phyloP scores from a whole-genome alignment of 495 filamentous ascomycete genomes.

The Oidiodendron maius region DNA sequence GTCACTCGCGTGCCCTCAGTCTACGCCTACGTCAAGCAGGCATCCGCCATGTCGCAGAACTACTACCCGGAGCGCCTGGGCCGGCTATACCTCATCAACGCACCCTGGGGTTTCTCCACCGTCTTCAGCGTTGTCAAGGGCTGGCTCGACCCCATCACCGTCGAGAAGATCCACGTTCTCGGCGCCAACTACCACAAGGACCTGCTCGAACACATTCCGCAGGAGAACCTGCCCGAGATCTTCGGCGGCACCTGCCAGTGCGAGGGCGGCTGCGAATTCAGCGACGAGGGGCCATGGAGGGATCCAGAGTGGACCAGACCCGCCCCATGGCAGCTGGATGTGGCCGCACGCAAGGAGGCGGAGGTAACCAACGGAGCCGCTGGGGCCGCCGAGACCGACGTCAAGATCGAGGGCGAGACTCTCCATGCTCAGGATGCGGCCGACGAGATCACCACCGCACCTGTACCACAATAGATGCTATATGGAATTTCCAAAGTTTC shows the following conservation, averaged over 20 bases:
- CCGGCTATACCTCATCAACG: slow-evolving; percentile 93
- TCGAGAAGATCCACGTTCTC: slow-evolving; percentile 90
- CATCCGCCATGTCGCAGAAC: slow-evolving; percentile 73
- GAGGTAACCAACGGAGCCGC: slow-evolving; percentile 14
- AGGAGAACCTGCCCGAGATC: slow-evolving; percentile 81
- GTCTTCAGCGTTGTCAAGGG: slow-evolving; percentile 82
- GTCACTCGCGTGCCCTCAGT: slow-evolving; percentile 73
- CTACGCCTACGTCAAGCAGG: slow-evolving; percentile 61
- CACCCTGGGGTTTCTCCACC: slow-evolving; percentile 84
- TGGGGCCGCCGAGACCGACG: not conserved
- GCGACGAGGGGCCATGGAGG: slow-evolving; percentile 89
- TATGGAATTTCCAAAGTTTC: too few species aligned
- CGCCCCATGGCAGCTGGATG: slow-evolving; percentile 52
- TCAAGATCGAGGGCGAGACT: not conserved
- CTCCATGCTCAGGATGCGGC: not conserved
- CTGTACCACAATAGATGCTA: slow-evolving; percentile 16
- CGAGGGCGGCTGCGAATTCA: slow-evolving; percentile 75
- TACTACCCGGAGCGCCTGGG: slow-evolving; percentile 94
- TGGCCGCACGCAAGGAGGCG: not conserved
- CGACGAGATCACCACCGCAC: slow-evolving; percentile 20
- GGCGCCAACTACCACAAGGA: slow-evolving; percentile 76
- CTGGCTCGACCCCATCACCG: slow-evolving; percentile 94
- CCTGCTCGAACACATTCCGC: slow-evolving; percentile 75
- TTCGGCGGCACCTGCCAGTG: slow-evolving; percentile 86
- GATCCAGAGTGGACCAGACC: slow-evolving; percentile 66